Percentiles rank a stretch among this genome's conserved stretches.
Evolutionary conservation across 1,284 basidiomycete species (phyloP).

Genomic region (Coniophora puteana): DNA sequence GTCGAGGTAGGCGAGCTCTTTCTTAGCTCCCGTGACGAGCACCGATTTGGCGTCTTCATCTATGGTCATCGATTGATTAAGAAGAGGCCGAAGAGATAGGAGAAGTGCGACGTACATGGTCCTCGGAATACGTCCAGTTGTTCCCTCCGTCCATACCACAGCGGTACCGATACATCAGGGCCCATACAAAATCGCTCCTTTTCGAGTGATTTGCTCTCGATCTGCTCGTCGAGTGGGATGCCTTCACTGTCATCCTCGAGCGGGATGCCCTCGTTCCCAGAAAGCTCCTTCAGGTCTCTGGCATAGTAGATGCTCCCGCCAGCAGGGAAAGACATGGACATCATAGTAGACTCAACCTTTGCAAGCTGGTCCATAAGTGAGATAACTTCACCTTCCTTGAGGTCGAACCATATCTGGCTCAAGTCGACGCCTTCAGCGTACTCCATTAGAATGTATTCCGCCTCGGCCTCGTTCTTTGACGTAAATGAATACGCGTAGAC

Average conservation of each 20-base stretch:
- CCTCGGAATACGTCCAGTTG: constrained; percentile 43
- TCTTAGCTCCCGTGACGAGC: constrained; percentile 39
- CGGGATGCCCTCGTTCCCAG: constrained; percentile 25
- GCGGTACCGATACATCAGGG: constrained; percentile 36
- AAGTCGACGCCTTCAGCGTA: constrained; percentile 40
- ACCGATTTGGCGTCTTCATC: constrained; percentile 42
- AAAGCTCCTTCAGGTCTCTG: constrained; percentile 35
- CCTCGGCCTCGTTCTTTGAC: constrained; percentile 44
- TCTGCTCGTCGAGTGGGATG: constrained; percentile 36
- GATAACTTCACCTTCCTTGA: constrained; percentile 36
- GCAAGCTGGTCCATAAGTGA: constrained; percentile 40
- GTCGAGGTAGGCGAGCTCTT: constrained; percentile 47
- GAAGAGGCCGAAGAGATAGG: constrained; percentile 19
- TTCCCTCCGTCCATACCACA: constrained; percentile 48
- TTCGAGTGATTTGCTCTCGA: too few relatives aligned
- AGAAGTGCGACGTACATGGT: constrained; percentile 43
- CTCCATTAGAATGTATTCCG: constrained; percentile 52
- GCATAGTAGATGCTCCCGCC: constrained; percentile 32
- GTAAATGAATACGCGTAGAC: constrained; percentile 46
- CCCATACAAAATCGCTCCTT: constrained; percentile 45
- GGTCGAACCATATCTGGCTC: constrained; percentile 39
- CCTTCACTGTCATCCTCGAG: too few relatives aligned
- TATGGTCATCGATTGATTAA: constrained; percentile 32
- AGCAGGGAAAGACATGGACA: constrained; percentile 43
- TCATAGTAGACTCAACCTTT: constrained; percentile 43